A percentile compares a stretch with the other conserved stretches of the same genome.
Conservation (phyloP, 2,329 filamentous ascomycete species). For the Ceratocystiopsis minuta region DNA sequence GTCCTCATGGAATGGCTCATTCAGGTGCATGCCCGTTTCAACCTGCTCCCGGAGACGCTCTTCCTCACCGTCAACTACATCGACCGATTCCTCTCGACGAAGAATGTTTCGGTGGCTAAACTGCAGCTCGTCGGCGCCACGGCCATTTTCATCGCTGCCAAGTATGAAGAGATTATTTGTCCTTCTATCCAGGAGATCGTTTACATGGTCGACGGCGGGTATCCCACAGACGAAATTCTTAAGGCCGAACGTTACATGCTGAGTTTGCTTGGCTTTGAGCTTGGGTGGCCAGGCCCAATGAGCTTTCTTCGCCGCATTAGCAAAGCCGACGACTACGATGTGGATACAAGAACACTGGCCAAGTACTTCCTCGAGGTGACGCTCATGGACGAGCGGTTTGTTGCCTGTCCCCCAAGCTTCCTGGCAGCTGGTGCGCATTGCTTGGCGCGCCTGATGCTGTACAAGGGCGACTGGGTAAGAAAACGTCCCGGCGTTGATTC, state of each 20-base stretch:
- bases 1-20: conserved; percentile 97
- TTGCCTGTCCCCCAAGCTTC: conserved; percentile 79
- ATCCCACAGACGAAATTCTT: conserved; percentile 76
- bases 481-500: background rate
- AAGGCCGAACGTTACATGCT: conserved; percentile 98
- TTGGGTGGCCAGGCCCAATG: conserved; percentile 98
- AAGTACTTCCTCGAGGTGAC: conserved; percentile 97
- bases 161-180: conserved; percentile 98
- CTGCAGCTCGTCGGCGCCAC: conserved; percentile 92
- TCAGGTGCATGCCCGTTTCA: conserved; percentile 86
- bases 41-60: conserved; percentile 78
- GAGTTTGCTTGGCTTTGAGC: conserved; percentile 84
- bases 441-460: conserved; percentile 69
- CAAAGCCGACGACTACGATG: conserved; percentile 94
- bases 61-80: conserved; percentile 95
- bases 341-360: conserved; percentile 84
- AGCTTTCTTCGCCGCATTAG: conserved; percentile 92
- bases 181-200: conserved; percentile 89
- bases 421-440: conserved; percentile 84
- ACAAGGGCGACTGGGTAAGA: conserved; percentile 79
- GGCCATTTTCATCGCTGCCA: conserved; percentile 86
- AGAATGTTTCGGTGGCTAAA: conserved; percentile 88
- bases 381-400: conserved; percentile 95
- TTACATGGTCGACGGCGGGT: conserved; percentile 93
- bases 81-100: conserved; percentile 85